Evolutionary conservation across 2,329 filamentous ascomycete species (phyloP).

Genomic region (Stagonosporopsis chrysanthemi): DNA sequence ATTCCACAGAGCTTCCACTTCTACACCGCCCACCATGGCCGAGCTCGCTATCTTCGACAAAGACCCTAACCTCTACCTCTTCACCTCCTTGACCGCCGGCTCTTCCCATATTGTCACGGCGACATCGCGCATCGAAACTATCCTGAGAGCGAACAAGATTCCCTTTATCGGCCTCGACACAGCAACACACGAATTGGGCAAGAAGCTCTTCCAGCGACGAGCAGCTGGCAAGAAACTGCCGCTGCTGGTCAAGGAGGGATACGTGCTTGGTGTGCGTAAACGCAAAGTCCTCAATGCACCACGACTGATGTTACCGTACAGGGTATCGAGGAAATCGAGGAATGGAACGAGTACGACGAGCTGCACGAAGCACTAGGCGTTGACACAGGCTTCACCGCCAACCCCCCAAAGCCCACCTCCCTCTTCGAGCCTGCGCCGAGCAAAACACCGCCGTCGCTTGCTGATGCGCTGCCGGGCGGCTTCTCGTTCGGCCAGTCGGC

Average conservation of each 20-base stretch:
- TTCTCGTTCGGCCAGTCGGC: slow-evolving; percentile 19
- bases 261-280: slow-evolving; percentile 79
- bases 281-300: not conserved
- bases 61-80: slow-evolving; percentile 77
- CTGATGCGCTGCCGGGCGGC: slow-evolving; percentile 17
- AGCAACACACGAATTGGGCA: slow-evolving; percentile 86
- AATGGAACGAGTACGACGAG: slow-evolving; percentile 99
- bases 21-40: slow-evolving; percentile 34
- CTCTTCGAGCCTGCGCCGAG: slow-evolving; percentile 19
- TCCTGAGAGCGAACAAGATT: slow-evolving; percentile 91
- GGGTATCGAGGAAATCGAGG: slow-evolving; percentile 94
- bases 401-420: slow-evolving; percentile 40
- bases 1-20: slow-evolving; percentile 4
- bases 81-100: slow-evolving; percentile 93
- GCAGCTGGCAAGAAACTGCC: slow-evolving; percentile 88
- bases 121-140: slow-evolving; percentile 93
- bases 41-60: slow-evolving; percentile 56
- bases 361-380: slow-evolving; percentile 81
- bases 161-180: slow-evolving; percentile 93
- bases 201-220: slow-evolving; percentile 86
- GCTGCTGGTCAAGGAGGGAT: slow-evolving; percentile 84
- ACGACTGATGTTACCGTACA: slow-evolving; percentile 48
- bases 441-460: slow-evolving; percentile 20
- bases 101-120: slow-evolving; percentile 96
- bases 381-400: slow-evolving; percentile 41